Evolutionary conservation across 164 flowering plant genomes (phyloP).

Genomic region (Magnolia kwangsiensis): DNA sequence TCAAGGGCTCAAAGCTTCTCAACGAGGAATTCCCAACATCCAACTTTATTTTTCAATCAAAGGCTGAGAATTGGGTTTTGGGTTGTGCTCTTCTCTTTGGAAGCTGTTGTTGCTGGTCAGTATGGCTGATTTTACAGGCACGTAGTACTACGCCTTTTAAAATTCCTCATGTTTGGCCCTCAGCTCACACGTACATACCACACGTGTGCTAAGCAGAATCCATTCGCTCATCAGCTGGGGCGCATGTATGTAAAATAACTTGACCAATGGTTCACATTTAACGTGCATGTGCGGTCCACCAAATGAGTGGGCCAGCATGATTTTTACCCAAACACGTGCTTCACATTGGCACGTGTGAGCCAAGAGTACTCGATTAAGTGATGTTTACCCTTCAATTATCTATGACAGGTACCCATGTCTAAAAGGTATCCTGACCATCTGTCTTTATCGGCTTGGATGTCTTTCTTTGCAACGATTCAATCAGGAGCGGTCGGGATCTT

Average conservation of each 20-base stretch:
- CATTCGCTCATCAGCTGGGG: no score
- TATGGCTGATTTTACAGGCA: conserved; percentile 74
- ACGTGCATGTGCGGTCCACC: no score
- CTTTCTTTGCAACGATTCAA: conserved; percentile 52
- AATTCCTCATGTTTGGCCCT: no score
- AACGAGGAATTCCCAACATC: conserved; percentile 24
- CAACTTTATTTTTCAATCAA: conserved; percentile 8
- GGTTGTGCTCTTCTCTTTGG: conserved; percentile 54
- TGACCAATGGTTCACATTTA: background rate
- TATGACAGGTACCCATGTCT: conserved; percentile 50
- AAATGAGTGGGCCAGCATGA: no score
- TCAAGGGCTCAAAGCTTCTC: conserved; percentile 55
- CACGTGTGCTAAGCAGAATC: no score
- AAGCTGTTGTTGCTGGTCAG: conserved; percentile 53
- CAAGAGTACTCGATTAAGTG: no score
- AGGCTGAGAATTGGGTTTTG: conserved; percentile 33
- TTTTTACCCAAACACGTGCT: no score
- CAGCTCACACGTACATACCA: no score
- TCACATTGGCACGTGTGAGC: no score
- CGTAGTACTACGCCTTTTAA: no score
- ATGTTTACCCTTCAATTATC: background rate
- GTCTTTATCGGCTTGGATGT: conserved; percentile 67
- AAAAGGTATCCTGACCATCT: conserved; percentile 51
- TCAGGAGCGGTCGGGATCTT: conserved; percentile 39
- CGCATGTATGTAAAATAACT: no score